These are phyloP conservation scores for Cyclocybe aegerita DNA, from an alignment of 768 basidiomycete genomes.

Conservation along the genomic window DNA sequence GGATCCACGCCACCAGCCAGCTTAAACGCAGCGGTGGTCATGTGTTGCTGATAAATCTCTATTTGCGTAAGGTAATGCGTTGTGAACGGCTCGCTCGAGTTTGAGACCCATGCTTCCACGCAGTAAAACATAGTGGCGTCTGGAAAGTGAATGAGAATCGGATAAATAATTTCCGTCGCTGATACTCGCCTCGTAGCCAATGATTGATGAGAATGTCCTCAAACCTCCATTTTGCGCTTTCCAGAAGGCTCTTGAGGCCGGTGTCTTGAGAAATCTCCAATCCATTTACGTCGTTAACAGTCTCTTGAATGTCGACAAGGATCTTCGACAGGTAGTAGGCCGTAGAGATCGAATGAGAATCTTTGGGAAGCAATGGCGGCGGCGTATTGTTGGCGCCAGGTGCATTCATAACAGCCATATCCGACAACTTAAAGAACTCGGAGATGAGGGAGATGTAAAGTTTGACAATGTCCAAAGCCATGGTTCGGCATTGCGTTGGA, in stretches of 20 bases:
- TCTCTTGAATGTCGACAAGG: conserved; percentile 83
- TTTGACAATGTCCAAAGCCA: conserved; percentile 86
- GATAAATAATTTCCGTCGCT: neutral
- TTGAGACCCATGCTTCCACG: conserved; percentile 84
- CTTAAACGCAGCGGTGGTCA: conserved; percentile 75
- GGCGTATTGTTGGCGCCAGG: conserved; percentile 32
- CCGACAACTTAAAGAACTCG: conserved; percentile 78
- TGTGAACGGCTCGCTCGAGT: conserved; percentile 57
- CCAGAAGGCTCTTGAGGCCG: conserved; percentile 71
- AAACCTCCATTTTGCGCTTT: conserved; percentile 86
- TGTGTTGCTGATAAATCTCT: conserved; percentile 77
- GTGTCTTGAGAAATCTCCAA: conserved; percentile 84
- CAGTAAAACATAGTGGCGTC: conserved; percentile 82
- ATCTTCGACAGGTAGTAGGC: conserved; percentile 79
- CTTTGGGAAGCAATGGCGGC: conserved; percentile 62
- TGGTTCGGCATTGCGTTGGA: conserved; percentile 77
- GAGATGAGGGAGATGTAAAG: conserved; percentile 84
- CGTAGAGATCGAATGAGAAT: conserved; percentile 82
- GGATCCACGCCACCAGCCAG: conserved; percentile 76
- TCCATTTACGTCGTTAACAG: conserved; percentile 72
- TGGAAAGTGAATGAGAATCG: conserved; percentile 26
- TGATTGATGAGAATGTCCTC: conserved; percentile 72
- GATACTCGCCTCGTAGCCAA: conserved; percentile 78
- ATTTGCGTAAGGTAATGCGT: conserved; percentile 79
- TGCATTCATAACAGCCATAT: conserved; percentile 53